Percentiles rank a stretch among this genome's conserved stretches.
phyloP scores from a whole-genome alignment of 768 basidiomycete genomes.

The Vararia minispora region DNA sequence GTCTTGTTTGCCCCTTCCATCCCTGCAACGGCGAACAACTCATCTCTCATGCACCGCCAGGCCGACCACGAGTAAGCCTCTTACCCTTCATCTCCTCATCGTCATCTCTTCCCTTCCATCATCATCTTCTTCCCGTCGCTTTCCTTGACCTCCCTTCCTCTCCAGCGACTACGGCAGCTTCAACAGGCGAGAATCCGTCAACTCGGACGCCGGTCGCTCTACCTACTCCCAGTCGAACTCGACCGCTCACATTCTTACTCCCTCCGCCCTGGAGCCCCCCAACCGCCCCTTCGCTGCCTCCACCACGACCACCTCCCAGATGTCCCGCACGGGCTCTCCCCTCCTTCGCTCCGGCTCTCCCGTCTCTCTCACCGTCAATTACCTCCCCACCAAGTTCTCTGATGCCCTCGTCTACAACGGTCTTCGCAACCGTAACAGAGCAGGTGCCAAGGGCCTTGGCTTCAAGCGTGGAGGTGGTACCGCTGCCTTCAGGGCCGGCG shows the following conservation, averaged over 20 bases:
- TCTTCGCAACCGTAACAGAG: slow-evolving; percentile 30
- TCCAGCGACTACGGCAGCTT: slow-evolving; percentile 15
- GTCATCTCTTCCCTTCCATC: slow-evolving; percentile 11
- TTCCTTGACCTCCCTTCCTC: slow-evolving; percentile 2
- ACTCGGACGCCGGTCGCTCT: slow-evolving; percentile 27
- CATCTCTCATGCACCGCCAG: too few species aligned
- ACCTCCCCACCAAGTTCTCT: slow-evolving; percentile 69
- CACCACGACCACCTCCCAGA: slow-evolving; percentile 15
- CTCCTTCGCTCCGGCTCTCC: slow-evolving; percentile 14
- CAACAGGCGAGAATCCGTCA: slow-evolving; percentile 24
- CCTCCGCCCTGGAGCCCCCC: slow-evolving; percentile 28
- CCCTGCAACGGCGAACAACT: too few species aligned
- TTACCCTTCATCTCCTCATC: background rate
- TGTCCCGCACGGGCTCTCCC: slow-evolving; percentile 17
- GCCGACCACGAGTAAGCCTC: too few species aligned
- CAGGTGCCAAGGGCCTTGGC: slow-evolving; percentile 23
- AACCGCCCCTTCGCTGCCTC: slow-evolving; percentile 26
- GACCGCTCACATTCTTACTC: slow-evolving; percentile 35
- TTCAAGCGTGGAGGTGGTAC: slow-evolving; percentile 63
- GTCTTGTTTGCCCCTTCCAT: too few species aligned
- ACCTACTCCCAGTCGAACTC: slow-evolving; percentile 35
- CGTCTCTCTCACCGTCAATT: slow-evolving; percentile 51
- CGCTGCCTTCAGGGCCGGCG: slow-evolving; percentile 37
- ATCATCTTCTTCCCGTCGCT: too few species aligned
- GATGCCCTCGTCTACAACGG: slow-evolving; percentile 28